Conservation (phyloP, 2,329 filamentous ascomycete species). For the Penicillium vulpinum region DNA sequence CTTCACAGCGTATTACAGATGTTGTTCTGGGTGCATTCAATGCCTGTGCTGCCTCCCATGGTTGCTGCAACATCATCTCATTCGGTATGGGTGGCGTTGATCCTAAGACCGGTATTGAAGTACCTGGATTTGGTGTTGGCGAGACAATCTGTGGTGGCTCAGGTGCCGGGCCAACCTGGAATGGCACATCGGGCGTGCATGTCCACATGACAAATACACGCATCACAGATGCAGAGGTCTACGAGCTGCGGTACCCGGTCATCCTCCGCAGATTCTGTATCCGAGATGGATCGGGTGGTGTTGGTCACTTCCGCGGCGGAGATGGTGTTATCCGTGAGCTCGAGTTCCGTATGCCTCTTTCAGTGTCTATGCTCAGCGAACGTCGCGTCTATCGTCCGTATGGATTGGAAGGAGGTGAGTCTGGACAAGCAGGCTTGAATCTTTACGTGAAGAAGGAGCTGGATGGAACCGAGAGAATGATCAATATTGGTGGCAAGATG, state of each 20-base stretch:
- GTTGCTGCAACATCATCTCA: slow-evolving; percentile 70
- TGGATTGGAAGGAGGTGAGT: slow-evolving; percentile 69
- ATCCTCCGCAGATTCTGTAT: slow-evolving; percentile 69
- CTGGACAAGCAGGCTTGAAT: slow-evolving; percentile 74
- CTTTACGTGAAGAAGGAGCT: slow-evolving; percentile 63
- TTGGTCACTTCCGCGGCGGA: slow-evolving; percentile 66
- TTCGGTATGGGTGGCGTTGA: slow-evolving; percentile 16
- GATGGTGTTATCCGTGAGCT: slow-evolving; percentile 78
- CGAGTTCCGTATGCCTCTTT: slow-evolving; percentile 58
- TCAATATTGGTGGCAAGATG: slow-evolving; percentile 26
- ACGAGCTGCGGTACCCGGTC: slow-evolving; percentile 74
- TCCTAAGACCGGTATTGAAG: slow-evolving; percentile 12
- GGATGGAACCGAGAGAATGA: slow-evolving; percentile 16
- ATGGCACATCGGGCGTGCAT: slow-evolving; percentile 71
- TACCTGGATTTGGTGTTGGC: slow-evolving; percentile 66
- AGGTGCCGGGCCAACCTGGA: slow-evolving; percentile 70
- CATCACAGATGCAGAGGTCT: slow-evolving; percentile 78
- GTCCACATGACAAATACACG: slow-evolving; percentile 83
- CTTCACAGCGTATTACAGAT: slow-evolving; percentile 72
- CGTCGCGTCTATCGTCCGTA: slow-evolving; percentile 18
- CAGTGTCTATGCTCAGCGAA: slow-evolving; percentile 24
- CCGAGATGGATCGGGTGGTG: slow-evolving; percentile 61
- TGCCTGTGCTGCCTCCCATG: slow-evolving; percentile 71
- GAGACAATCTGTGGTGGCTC: slow-evolving; percentile 78
- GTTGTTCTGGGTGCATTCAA: slow-evolving; percentile 73